Percentiles rank a stretch among this genome's conserved stretches.
phyloP scores from a whole-genome alignment of 139 green algal species.

The Chlamydomonas applanata region DNA sequence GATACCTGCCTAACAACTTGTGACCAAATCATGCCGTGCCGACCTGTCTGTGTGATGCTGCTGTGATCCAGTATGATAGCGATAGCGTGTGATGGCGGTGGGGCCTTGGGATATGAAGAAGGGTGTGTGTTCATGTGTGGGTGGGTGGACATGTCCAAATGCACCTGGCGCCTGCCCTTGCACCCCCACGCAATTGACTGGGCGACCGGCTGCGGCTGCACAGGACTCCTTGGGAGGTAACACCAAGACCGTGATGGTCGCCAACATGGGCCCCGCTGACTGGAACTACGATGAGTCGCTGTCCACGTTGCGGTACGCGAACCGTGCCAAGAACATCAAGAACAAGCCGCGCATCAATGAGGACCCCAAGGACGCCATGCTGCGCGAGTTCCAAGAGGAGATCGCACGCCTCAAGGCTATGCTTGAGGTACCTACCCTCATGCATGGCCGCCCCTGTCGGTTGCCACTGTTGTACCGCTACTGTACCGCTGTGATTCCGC shows the following conservation, averaged over 20 bases:
- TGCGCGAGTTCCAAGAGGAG: conserved; percentile 91
- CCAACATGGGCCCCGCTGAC: conserved; percentile 74
- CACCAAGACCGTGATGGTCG: conserved; percentile 83
- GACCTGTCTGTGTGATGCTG: no score
- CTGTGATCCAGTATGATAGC: no score
- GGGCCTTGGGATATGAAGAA: neutral
- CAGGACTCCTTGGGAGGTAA: conserved; percentile 77
- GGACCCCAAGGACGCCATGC: conserved; percentile 90
- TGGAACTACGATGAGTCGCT: conserved; percentile 84
- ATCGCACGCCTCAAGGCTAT: conserved; percentile 72
- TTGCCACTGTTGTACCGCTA: no score
- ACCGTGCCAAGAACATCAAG: conserved; percentile 84
- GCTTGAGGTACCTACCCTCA: conserved; percentile 46
- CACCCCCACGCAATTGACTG: neutral
- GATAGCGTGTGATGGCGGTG: neutral
- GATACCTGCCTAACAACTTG: no score
- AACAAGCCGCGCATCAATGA: conserved; percentile 83
- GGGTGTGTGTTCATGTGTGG: neutral
- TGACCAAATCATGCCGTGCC: no score
- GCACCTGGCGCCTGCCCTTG: neutral
- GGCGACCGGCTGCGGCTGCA: neutral
- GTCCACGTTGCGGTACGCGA: conserved; percentile 70
- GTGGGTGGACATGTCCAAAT: neutral
- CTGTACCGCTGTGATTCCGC: no score
- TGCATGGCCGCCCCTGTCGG: neutral